Evolutionary conservation across 768 basidiomycete genomes (phyloP).

Genomic region (Lenzites betulinus): DNA sequence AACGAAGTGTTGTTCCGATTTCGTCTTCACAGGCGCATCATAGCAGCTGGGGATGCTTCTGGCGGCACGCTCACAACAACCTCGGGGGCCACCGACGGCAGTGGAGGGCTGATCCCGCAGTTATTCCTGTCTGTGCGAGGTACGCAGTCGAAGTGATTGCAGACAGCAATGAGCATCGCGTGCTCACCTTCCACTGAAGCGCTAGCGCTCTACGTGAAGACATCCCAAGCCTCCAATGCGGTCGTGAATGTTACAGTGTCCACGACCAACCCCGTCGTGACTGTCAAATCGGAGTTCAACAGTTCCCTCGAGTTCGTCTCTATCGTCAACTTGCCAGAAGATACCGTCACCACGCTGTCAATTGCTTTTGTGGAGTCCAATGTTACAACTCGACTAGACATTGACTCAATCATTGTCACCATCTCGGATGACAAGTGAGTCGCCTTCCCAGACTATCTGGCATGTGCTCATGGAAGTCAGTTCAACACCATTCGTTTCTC

Average conservation of each 20-base stretch:
- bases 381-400: slow-evolving; percentile 16
- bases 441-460: not conserved
- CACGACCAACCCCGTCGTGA: slow-evolving; percentile 17
- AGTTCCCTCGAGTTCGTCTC: slow-evolving; percentile 20
- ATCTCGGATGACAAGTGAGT: slow-evolving; percentile 23
- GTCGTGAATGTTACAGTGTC: slow-evolving; percentile 22
- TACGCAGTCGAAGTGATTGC: not conserved
- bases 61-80: slow-evolving; percentile 22
- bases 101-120: slow-evolving; percentile 24
- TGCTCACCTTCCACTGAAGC: slow-evolving; percentile 6
- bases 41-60: slow-evolving; percentile 13
- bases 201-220: slow-evolving; percentile 18
- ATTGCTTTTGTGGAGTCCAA: slow-evolving; percentile 19
- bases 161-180: not conserved
- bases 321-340: slow-evolving; percentile 21
- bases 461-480: not conserved
- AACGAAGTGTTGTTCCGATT: not conserved
- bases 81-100: slow-evolving; percentile 19
- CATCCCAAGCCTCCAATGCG: slow-evolving; percentile 18
- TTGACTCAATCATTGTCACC: slow-evolving; percentile 23
- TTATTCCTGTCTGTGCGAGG: slow-evolving; percentile 24
- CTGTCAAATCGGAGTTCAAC: slow-evolving; percentile 22
- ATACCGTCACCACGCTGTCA: slow-evolving; percentile 23
- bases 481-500: slow-evolving; percentile 23
- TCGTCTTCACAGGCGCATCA: slow-evolving; percentile 19